Conservation (phyloP, 1,284 basidiomycete genomes). For the Cutaneotrichosporon sp. region DNA sequence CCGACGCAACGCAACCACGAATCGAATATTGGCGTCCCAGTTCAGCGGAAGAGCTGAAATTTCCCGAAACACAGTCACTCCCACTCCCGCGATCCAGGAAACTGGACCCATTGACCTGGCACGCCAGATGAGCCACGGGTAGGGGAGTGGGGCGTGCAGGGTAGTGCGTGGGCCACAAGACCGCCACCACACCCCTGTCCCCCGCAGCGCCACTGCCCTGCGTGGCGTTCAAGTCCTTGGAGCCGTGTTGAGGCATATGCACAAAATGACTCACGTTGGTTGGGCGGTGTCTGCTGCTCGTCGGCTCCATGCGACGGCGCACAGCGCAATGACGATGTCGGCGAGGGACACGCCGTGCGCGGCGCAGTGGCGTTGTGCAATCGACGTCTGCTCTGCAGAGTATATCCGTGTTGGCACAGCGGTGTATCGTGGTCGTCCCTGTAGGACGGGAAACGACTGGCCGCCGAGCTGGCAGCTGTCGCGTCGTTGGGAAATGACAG, state of each 20-base stretch:
- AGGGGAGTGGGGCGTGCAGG: too few species aligned
- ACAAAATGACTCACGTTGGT: background rate
- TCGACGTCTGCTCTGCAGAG: conserved; percentile 42
- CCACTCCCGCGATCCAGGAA: too few species aligned
- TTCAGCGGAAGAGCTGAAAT: too few species aligned
- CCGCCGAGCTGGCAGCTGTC: conserved; percentile 17
- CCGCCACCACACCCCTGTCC: conserved; percentile 13
- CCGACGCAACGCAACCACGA: too few species aligned
- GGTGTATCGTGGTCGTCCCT: conserved; percentile 17
- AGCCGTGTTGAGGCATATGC: too few species aligned
- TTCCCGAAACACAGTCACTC: too few species aligned
- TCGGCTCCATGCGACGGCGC: conserved; percentile 65
- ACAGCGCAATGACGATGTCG: conserved; percentile 66
- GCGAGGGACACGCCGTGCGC: conserved; percentile 65
- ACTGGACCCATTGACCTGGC: too few species aligned
- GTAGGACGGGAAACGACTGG: conserved; percentile 21
- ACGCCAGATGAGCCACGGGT: too few species aligned
- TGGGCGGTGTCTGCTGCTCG: conserved; percentile 34
- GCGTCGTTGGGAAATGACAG: conserved; percentile 33
- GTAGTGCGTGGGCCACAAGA: too few species aligned
- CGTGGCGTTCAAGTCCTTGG: too few species aligned
- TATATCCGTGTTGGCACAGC: conserved; percentile 29
- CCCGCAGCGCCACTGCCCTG: too few species aligned
- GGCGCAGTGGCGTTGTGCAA: conserved; percentile 50
- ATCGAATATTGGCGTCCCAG: too few species aligned